Evolutionary conservation across 164 flowering plant species (phyloP).

Genomic region (Chimonanthus praecox): DNA sequence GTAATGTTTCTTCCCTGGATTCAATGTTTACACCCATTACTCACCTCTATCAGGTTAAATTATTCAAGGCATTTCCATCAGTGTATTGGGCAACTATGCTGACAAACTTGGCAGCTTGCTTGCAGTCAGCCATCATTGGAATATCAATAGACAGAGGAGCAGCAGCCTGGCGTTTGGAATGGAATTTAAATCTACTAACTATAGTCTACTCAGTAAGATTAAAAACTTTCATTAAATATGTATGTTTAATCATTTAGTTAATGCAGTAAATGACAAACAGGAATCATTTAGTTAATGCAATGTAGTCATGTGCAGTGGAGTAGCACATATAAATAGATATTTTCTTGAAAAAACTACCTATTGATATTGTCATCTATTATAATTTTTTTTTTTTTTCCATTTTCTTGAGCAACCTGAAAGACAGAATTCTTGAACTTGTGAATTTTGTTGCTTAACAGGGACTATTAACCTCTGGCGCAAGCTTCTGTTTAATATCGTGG

Average conservation of each 20-base stretch:
- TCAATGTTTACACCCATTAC: background rate
- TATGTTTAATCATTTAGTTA: background rate
- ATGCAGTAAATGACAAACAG: no score
- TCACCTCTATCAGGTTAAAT: slow-evolving; percentile 35
- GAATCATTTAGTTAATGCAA: no score
- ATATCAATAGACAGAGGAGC: slow-evolving; percentile 27
- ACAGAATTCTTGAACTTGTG: background rate
- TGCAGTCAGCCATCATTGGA: slow-evolving; percentile 39
- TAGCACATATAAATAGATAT: background rate
- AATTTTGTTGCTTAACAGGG: slow-evolving; percentile 30
- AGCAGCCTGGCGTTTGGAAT: slow-evolving; percentile 36
- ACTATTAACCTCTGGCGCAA: slow-evolving; percentile 40
- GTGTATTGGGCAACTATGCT: slow-evolving; percentile 39
- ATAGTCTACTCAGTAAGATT: slow-evolving; percentile 49
- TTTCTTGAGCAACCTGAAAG: background rate
- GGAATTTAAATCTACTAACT: slow-evolving; percentile 41
- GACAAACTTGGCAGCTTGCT: slow-evolving; percentile 36
- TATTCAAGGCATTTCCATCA: slow-evolving; percentile 34
- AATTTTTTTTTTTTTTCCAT: no score
- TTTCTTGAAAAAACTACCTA: no score
- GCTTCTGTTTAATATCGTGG: slow-evolving; percentile 29
- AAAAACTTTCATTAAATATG: background rate
- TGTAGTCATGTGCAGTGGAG: background rate
- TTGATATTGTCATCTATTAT: background rate
- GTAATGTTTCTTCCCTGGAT: background rate